phyloP scores from a whole-genome alignment of 495 filamentous ascomycete genomes.

The Hypoxylon lienhwacheense region DNA sequence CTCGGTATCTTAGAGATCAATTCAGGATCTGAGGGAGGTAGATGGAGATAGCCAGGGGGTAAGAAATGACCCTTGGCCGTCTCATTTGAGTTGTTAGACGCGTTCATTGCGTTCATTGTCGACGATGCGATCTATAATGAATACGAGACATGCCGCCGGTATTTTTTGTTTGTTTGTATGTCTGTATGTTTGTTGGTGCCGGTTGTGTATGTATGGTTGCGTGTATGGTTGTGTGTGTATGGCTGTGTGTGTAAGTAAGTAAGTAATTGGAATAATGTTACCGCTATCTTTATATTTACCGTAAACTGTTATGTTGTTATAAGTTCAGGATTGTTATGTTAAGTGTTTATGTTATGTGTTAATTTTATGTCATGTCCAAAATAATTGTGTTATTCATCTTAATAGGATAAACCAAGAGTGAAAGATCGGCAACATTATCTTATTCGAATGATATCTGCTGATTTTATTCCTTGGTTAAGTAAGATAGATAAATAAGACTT shows the following conservation, averaged over 20 bases:
- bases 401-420: conserved; percentile 22
- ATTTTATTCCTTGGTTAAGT: background rate
- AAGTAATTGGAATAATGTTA: too few species aligned
- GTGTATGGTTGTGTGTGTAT: too few species aligned
- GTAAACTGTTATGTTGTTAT: too few species aligned
- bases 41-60: conserved; percentile 24
- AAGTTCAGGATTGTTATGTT: too few species aligned
- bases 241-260: too few species aligned
- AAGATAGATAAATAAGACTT: background rate
- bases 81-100: conserved; percentile 36
- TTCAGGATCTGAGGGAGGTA: conserved; percentile 35
- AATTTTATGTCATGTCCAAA: too few species aligned
- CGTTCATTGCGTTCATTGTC: conserved; percentile 29
- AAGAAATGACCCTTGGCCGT: conserved; percentile 35
- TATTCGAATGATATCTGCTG: conserved; percentile 2
- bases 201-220: too few species aligned
- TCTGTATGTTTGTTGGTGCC: background rate
- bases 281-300: too few species aligned
- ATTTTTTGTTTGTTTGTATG: background rate
- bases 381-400: conserved; percentile 32
- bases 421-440: conserved; percentile 15
- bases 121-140: conserved; percentile 12
- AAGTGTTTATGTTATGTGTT: too few species aligned
- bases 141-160: conserved; percentile 27
- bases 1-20: conserved; percentile 55